These are phyloP conservation scores for Pezicula neosporulosa DNA, from an alignment of 2,329 filamentous ascomycete species.

Conservation along the genomic window DNA sequence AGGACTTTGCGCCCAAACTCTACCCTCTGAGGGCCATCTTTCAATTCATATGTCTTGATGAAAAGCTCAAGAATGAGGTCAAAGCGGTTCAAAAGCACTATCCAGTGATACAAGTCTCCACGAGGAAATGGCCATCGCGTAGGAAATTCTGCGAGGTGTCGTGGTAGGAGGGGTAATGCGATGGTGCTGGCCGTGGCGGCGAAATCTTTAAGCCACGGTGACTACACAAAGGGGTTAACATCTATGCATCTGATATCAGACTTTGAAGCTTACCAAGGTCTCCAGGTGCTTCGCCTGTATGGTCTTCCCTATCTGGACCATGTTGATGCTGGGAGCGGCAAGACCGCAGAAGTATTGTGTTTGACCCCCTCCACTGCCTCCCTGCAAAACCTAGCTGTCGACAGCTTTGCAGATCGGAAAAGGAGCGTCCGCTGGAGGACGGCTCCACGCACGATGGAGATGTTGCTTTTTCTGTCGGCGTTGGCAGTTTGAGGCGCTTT, in stretches of 20 bases:
- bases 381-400: constrained; percentile 16
- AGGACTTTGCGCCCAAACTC: constrained; percentile 69
- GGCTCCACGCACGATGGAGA: constrained; percentile 21
- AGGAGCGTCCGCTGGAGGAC: constrained; percentile 31
- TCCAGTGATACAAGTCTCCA: constrained; percentile 98
- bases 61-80: constrained; percentile 83
- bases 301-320: constrained; percentile 67
- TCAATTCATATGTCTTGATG: constrained; percentile 75
- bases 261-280: constrained; percentile 51
- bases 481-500: neutral
- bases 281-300: constrained; percentile 66
- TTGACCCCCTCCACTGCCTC: constrained; percentile 51
- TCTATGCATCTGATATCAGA: constrained; percentile 4
- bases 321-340: constrained; percentile 55
- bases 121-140: constrained; percentile 91
- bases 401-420: constrained; percentile 23
- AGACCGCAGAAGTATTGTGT: constrained; percentile 42
- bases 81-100: constrained; percentile 88
- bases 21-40: constrained; percentile 73
- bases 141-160: constrained; percentile 76
- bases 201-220: constrained; percentile 81
- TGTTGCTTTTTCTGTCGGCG: constrained; percentile 9
- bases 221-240: constrained; percentile 50
- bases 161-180: constrained; percentile 73
- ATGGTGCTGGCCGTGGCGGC: constrained; percentile 66